These are phyloP conservation scores for Globisporangium echinulatum DNA, from an alignment of 352 stramenopile species.

Conservation along the genomic window DNA sequence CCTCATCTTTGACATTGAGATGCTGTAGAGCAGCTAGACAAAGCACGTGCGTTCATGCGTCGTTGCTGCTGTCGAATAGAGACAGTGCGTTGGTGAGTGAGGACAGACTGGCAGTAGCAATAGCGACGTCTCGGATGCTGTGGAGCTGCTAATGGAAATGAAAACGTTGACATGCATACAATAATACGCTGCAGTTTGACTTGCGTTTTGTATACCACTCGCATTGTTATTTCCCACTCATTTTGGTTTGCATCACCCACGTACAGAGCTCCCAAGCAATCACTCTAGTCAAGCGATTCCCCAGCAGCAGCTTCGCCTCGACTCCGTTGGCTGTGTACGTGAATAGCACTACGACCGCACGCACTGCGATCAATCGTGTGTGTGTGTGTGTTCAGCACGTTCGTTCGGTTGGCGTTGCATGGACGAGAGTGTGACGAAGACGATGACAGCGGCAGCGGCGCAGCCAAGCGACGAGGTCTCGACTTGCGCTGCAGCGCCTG, in stretches of 20 bases:
- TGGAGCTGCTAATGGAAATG: too few relatives aligned
- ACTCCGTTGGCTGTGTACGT: background rate
- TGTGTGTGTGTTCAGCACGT: background rate
- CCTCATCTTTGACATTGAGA: constrained; percentile 93
- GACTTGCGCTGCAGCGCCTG: constrained; percentile 25
- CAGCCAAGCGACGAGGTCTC: background rate
- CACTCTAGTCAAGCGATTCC: too few relatives aligned
- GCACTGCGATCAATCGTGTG: background rate
- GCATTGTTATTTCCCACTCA: too few relatives aligned
- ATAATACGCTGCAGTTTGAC: too few relatives aligned
- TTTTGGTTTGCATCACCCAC: too few relatives aligned
- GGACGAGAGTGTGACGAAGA: constrained; percentile 2
- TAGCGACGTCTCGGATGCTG: too few relatives aligned
- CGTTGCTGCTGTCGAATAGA: background rate
- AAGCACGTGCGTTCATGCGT: background rate
- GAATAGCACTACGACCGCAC: background rate
- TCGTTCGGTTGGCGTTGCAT: background rate
- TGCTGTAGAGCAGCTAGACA: constrained; percentile 42
- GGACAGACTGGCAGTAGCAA: background rate
- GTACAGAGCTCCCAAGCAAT: too few relatives aligned
- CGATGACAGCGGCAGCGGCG: constrained; percentile 11
- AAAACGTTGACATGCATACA: too few relatives aligned
- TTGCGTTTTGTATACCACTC: too few relatives aligned
- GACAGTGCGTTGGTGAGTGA: background rate
- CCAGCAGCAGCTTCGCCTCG: constrained; percentile 19